Conservation (phyloP, 2,329 filamentous ascomycete species). For the Plectosphaerella plurivora region DNA sequence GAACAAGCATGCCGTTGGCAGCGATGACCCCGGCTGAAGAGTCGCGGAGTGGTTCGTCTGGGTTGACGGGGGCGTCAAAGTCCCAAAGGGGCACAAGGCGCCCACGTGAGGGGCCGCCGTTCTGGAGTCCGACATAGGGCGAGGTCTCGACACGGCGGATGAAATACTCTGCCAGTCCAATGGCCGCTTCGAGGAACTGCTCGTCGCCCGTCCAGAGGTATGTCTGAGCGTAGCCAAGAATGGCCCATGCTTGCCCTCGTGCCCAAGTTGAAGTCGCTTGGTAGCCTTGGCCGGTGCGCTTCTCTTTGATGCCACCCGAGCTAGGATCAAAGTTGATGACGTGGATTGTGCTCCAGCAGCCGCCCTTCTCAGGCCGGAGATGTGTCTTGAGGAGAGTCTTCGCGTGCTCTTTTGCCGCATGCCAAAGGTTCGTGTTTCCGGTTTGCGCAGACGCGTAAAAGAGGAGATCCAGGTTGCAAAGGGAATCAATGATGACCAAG, state of each 20-base stretch:
- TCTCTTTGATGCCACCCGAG: constrained; percentile 35
- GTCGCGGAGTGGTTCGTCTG: constrained; percentile 22
- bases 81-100: constrained; percentile 33
- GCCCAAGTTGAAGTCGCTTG: constrained; percentile 42
- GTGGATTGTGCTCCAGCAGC: constrained; percentile 35
- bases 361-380: constrained; percentile 28
- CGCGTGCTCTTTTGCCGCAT: constrained; percentile 32
- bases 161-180: constrained; percentile 45
- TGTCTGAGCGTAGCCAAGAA: constrained; percentile 44
- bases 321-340: constrained; percentile 43
- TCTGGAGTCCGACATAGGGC: constrained; percentile 20
- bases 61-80: constrained; percentile 40
- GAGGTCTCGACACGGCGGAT: constrained; percentile 31
- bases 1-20: constrained; percentile 34
- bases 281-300: constrained; percentile 45
- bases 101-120: constrained; percentile 15
- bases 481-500: constrained; percentile 37
- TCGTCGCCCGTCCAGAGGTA: constrained; percentile 41
- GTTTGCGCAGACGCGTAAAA: constrained; percentile 28
- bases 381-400: constrained; percentile 32
- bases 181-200: constrained; percentile 38
- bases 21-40: constrained; percentile 34
- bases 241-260: constrained; percentile 47
- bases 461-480: constrained; percentile 33
- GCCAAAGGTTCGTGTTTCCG: constrained; percentile 17